Evolutionary conservation across 345 rosid species (phyloP).

Genomic region (Eucalyptus curtisii): DNA sequence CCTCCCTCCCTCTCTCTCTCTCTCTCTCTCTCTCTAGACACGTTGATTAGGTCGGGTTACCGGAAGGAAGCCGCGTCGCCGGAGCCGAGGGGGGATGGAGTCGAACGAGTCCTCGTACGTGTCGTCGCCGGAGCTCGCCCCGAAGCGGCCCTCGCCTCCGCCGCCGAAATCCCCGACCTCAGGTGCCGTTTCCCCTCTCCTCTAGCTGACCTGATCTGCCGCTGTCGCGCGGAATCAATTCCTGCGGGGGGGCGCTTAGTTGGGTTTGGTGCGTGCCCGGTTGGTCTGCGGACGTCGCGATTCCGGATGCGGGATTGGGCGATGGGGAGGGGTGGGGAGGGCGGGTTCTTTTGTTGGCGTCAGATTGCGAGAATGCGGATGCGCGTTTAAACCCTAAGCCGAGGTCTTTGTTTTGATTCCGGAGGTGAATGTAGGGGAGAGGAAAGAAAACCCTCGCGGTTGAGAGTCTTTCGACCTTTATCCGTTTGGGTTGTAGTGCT

Average conservation of each 20-base stretch:
- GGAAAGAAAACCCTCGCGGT: background rate
- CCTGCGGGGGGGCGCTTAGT: background rate
- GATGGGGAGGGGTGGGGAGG: background rate
- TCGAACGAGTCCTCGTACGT: constrained; percentile 78
- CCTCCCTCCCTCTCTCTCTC: background rate
- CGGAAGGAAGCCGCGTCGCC: background rate
- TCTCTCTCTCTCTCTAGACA: background rate
- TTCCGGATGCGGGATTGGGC: background rate
- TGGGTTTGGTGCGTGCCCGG: background rate
- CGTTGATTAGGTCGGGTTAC: background rate
- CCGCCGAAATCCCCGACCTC: constrained; percentile 56
- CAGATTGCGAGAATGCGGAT: background rate
- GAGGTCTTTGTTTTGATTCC: background rate
- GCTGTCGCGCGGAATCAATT: background rate
- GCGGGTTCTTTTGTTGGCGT: background rate
- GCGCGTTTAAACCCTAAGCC: background rate
- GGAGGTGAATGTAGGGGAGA: background rate
- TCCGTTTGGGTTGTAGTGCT: background rate
- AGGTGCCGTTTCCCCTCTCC: constrained; percentile 20
- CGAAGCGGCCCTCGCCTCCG: constrained; percentile 56
- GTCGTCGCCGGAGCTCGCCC: constrained; percentile 66
- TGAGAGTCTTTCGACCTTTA: background rate
- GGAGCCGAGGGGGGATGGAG: constrained; percentile 35
- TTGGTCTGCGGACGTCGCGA: background rate
- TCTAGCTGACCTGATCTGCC: constrained; percentile 30